Conservation (phyloP, 345 rosid genomes). For the Dimocarpus longan region DNA sequence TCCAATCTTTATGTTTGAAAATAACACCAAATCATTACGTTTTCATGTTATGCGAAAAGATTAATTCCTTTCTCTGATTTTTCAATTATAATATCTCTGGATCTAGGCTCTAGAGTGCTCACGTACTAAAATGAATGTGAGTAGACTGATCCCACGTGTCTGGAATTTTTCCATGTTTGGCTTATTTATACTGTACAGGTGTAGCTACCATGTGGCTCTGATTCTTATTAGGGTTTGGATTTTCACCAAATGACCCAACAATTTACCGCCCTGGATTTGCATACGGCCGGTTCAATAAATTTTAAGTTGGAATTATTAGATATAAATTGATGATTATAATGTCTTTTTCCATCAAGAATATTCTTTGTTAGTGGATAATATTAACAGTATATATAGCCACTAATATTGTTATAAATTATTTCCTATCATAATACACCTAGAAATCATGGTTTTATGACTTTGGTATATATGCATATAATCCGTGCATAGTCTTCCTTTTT, state of each 20-base stretch:
- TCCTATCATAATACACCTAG: not conserved
- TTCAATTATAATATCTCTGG: not conserved
- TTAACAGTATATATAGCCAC: not conserved
- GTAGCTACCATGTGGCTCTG: slow-evolving; percentile 4
- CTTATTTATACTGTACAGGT: not conserved
- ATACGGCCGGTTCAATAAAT: too few species aligned
- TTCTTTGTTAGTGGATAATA: not conserved
- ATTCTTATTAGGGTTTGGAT: slow-evolving; percentile 1
- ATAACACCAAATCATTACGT: slow-evolving; percentile 4
- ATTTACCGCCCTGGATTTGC: too few species aligned
- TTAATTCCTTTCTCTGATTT: not conserved
- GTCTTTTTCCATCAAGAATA: not conserved
- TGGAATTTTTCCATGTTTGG: not conserved
- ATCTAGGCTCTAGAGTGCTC: not conserved
- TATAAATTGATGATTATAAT: not conserved
- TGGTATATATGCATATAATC: not conserved
- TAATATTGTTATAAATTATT: not conserved
- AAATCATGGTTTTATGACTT: not conserved
- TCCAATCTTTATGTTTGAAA: not conserved
- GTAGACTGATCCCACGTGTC: not conserved
- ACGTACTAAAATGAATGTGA: not conserved
- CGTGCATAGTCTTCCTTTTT: not conserved
- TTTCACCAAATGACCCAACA: too few species aligned
- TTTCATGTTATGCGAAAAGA: not conserved
- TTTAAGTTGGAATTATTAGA: too few species aligned